phyloP scores from a whole-genome alignment of 768 basidiomycete species.

The Phanerodontia chrysosporium region DNA sequence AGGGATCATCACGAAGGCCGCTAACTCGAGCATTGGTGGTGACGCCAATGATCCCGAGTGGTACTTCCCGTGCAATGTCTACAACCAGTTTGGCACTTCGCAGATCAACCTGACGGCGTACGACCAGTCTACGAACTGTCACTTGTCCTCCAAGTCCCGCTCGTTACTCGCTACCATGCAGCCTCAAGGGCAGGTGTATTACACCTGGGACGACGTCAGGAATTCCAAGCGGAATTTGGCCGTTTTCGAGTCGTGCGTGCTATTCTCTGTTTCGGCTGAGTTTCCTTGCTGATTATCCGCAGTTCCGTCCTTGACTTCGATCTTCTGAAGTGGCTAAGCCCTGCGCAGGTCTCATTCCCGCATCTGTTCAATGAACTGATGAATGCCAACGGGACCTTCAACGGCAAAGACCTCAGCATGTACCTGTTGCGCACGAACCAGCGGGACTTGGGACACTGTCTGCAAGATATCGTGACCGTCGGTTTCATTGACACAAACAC shows the following conservation, averaged over 20 bases:
- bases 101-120: constrained; percentile 69
- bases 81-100: constrained; percentile 61
- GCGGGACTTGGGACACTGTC: constrained; percentile 66
- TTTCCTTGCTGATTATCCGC: constrained; percentile 9
- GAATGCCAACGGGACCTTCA: constrained; percentile 64
- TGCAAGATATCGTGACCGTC: constrained; percentile 81
- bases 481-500: constrained; percentile 93
- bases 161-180: constrained; percentile 42
- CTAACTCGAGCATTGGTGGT: constrained; percentile 67
- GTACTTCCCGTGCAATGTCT: constrained; percentile 98
- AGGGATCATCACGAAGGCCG: constrained; percentile 67
- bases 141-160: constrained; percentile 54
- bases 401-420: constrained; percentile 87
- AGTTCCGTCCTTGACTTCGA: constrained; percentile 87
- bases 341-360: constrained; percentile 79
- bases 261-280: not conserved
- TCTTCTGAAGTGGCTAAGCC: constrained; percentile 82
- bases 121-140: constrained; percentile 64
- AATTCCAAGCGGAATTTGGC: constrained; percentile 73
- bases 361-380: constrained; percentile 76
- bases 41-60: constrained; percentile 55
- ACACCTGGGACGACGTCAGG: constrained; percentile 83
- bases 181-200: constrained; percentile 85
- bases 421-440: constrained; percentile 69
- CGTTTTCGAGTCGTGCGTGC: constrained; percentile 87